Base-by-base conservation (phyloP, 2,329 filamentous ascomycete species). In the Epichloe amarillans region DNA sequence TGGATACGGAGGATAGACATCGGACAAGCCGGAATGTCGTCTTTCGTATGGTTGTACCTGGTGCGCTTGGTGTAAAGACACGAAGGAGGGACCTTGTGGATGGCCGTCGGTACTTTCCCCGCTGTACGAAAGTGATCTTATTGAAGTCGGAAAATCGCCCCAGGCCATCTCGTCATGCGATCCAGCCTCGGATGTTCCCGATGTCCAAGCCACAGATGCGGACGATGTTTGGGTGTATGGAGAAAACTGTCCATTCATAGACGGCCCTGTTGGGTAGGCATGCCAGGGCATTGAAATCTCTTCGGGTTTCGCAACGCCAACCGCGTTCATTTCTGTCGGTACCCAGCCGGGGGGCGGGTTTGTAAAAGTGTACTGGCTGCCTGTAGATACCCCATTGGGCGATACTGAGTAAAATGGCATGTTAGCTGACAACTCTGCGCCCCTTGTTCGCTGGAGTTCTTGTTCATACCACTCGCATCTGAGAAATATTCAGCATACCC, bases 161-260 rank as follows among this genome's bases (percentile, higher is more conserved):
- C 74, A 79, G 7, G 63, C 58, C 52, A 73, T 62, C 21, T 75
- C 72, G 43, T 72, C 71, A 17, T 71, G 67, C 40, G 67, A 58
- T 10, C 64, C 62, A 35, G 69, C 51, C 38, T 73, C 69, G 6
- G 69, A 60, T 47, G 50, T 54, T 44, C 56, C 61, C 23, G 66
- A 63, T 33, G 68, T 60, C 75, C 74, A 76, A 3, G 68, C 61
- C 26, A 68, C 61, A 0, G 72, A 63, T 2, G 68, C 58, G 14
- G 69, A 61, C 1, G 65, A 63, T 41, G 71, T 67, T 21, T 70
- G 66, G 5, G 69, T 65, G 57, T 76, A 79, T 2, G 74, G 69
- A 5, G 75, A 72, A 53, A 74, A 75, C 3, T 71, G 72, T 0
- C 74, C 67, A 3, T 72, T 72, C 36, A 77, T 66, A 10, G 75